A percentile compares a stretch with the other conserved stretches of the same genome.
Conservation (phyloP, 75 land plant genomes). For the Pinus tabuliformis region DNA sequence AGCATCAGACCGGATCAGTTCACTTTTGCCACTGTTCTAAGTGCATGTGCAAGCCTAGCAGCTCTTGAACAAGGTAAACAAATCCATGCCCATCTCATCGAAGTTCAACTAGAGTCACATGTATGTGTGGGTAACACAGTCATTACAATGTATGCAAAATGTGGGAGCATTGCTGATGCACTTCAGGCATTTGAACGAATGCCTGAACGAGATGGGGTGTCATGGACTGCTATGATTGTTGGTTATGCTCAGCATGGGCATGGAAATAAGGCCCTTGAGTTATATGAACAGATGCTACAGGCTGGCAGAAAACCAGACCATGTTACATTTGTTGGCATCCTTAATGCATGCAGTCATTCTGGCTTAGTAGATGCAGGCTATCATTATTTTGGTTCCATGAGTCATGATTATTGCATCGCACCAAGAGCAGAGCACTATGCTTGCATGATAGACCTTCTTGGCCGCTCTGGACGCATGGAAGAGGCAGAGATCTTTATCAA, state of each 20-base stretch:
- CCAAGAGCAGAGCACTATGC: conserved; percentile 42
- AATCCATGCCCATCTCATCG: conserved; percentile 23
- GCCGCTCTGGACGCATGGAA: conserved; percentile 1
- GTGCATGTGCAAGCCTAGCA: conserved; percentile 28
- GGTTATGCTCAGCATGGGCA: conserved; percentile 41
- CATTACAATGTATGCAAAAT: conserved; percentile 51
- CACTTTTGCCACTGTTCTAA: conserved; percentile 37
- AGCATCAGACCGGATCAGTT: conserved; percentile 25
- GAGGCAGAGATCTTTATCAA: conserved; percentile 9
- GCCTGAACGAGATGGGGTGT: conserved; percentile 30
- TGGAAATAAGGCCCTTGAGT: conserved; percentile 35
- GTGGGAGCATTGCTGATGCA: conserved; percentile 37
- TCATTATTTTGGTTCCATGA: conserved; percentile 34
- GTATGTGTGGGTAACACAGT: conserved; percentile 37
- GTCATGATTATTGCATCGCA: conserved; percentile 17
- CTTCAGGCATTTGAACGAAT: conserved; percentile 23
- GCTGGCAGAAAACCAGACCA: conserved; percentile 29
- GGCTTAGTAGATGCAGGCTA: conserved; percentile 30
- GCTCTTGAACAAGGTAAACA: conserved; percentile 28
- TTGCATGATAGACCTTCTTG: conserved; percentile 31
- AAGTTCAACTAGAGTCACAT: conserved; percentile 14
- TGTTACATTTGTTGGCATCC: conserved; percentile 41
- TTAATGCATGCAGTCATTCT: conserved; percentile 43
- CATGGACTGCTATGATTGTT: conserved; percentile 55
- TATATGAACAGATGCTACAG: conserved; percentile 33